phyloP scores from a whole-genome alignment of 73 alveolate species.

The Paraurostyla sp. region DNA sequence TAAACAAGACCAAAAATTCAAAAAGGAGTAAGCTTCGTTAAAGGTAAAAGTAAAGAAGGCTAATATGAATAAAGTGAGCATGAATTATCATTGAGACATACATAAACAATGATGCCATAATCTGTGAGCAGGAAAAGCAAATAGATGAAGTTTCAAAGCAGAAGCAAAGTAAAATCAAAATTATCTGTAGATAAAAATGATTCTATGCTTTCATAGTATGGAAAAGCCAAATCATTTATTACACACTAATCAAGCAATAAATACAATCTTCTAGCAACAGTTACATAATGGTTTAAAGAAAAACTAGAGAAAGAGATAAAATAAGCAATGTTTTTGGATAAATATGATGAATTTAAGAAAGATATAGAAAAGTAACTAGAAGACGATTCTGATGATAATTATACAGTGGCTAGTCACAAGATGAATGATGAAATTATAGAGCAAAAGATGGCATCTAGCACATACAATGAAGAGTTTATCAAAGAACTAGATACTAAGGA shows the following conservation, averaged over 20 bases:
- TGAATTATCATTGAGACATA: too few relatives aligned
- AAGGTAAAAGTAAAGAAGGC: too few relatives aligned
- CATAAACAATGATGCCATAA: too few relatives aligned
- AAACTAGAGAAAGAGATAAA: not conserved
- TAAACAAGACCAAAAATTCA: not conserved
- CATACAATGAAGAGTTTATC: not conserved
- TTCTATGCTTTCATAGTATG: not conserved
- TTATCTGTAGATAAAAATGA: not conserved
- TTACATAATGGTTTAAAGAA: not conserved
- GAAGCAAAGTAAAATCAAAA: too few relatives aligned
- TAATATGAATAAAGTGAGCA: too few relatives aligned
- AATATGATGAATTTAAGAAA: not conserved
- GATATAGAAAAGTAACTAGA: constrained; percentile 22
- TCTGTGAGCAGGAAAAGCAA: too few relatives aligned
- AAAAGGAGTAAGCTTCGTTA: not conserved
- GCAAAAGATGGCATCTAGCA: not conserved
- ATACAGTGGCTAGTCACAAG: not conserved
- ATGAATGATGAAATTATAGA: not conserved
- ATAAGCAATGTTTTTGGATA: not conserved
- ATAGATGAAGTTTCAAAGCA: too few relatives aligned
- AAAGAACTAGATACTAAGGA: not conserved
- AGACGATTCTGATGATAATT: constrained; percentile 4
- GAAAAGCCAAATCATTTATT: not conserved
- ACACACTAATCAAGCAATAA: not conserved
- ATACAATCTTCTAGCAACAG: not conserved